Evolutionary conservation across 163 green algal species (phyloP), one percentile per base, ranked within the genome.

Genomic region (Prototheca stagnorum): DNA sequence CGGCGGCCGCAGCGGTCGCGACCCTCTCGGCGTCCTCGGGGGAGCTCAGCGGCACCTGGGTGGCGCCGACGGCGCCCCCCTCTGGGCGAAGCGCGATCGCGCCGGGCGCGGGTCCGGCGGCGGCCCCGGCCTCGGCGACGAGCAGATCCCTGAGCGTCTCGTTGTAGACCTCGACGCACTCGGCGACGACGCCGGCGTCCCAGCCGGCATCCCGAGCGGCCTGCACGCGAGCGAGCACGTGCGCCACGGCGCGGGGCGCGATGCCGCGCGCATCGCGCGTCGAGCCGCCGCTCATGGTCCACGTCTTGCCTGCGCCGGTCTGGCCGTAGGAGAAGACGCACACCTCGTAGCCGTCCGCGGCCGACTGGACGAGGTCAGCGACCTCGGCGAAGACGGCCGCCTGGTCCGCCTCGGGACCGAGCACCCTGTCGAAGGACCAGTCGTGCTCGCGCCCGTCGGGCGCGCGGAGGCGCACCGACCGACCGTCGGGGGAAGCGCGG

Each of bases 321-420:
- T 99, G 91, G 25, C 91, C 91, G 65, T 98, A 99, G 34, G 63
- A 81, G 65, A 99, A 98, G 19, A 99, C 74, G 75, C 90, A 98
- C 3, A 82, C 81, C 68, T 88, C 77, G 74, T 91, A 99, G 51
- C 90, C 90, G 56, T 97, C 91, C 24, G 96, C 67, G 1, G 90
- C 90, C 7, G 49, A 78, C 63, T 96, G 85, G 35, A 97, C 86
- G 34, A 99, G 74, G 62, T 94, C 74, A 5, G 68, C 76, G 9
- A 96, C 87, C 23, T 84, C 69, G 19, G 63, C 60, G 62, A 95
- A 98, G n/a, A 97, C 81, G 7, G 77, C 71, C 1, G 47, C 57
- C 57, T 92, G 82, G 17, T 26, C 62, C 5, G 67, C 59, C 3
- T 60, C 58, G 4, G 70, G 60, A 6, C 48, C 62, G 43, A 90